Evolutionary conservation across 2,329 filamentous ascomycete species (phyloP), one percentile per base, ranked within the genome.

Genomic region (Scedosporium boydii): DNA sequence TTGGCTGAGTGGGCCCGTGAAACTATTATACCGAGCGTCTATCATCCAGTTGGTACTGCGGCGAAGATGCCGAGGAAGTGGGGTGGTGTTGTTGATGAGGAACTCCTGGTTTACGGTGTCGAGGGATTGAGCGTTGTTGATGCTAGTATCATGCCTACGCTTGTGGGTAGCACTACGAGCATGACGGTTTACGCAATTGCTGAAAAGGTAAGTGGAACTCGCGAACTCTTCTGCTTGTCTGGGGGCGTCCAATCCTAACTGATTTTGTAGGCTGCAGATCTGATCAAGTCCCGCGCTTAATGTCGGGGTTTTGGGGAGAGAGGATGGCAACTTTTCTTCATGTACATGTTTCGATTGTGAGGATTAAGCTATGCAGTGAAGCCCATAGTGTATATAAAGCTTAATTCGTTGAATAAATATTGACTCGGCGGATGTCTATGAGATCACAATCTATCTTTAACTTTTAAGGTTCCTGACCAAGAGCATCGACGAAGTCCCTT

Each of bases 41-140:
- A 65, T 60, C 69, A 72, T 56, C 69, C 69, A 4, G 64, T 67
- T 2, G 69, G 68, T 3, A 72, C 69, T 1, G 65, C 66, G 4
- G 66, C 70, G n/a, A 72, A 69, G 68, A 67, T 70, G 68, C 67
- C 69, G 1, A 65, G 66, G 26, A 65, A 70, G 59, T 65, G 63
- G 41, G 71, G 71, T 1, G 71, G 71, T 5, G 68, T 70, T 4
- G 69, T 73, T 0, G 68, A 70, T 44, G 67, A 69, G 63, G 64
- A 68, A 1, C 34, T 73, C 58, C 21, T 64, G 48, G 71, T 72
- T n/a, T 68, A 72, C 23, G 71, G 71, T 1, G 73, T 73, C 4
- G 69, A 70, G 53, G 76, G 77, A 51, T 68, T 82, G 44, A 73
- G 79, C 6, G 70, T 81, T 26, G 77, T 78, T 1, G 79, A 81